Evolutionary conservation across 169 alveolate species (phyloP).

Genomic region (Plasmodium berghei): DNA sequence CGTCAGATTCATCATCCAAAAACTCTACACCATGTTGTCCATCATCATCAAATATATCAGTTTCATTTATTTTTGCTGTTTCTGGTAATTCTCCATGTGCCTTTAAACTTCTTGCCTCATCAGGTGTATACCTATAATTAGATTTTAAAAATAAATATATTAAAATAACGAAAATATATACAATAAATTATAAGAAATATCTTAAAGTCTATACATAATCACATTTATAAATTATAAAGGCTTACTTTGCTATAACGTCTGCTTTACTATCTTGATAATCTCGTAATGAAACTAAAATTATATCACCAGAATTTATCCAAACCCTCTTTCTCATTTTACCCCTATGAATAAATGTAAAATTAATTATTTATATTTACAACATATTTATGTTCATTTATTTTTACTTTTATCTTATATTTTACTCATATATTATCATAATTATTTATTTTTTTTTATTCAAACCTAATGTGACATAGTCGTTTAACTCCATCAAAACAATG

Average conservation of each 20-base stretch:
- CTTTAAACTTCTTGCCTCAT: constrained; percentile 97
- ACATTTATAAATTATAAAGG: neutral
- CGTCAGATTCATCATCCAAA: constrained; percentile 88
- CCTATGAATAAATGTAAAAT: constrained; percentile 53
- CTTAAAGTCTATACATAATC: neutral
- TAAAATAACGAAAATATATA: constrained; percentile 2
- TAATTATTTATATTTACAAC: neutral
- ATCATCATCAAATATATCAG: constrained; percentile 92
- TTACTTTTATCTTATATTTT: neutral
- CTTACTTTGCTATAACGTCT: constrained; percentile 96
- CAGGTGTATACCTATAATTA: constrained; percentile 90
- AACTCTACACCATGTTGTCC: constrained; percentile 91
- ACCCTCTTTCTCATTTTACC: constrained; percentile 98
- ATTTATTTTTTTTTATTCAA: neutral
- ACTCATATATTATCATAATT: neutral
- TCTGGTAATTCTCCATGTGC: constrained; percentile 98
- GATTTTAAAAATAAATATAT: constrained; percentile 4
- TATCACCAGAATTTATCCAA: constrained; percentile 98
- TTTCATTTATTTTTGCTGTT: constrained; percentile 94
- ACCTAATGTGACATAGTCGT: constrained; percentile 97
- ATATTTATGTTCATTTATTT: neutral
- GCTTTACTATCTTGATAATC: constrained; percentile 99
- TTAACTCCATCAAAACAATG: constrained; percentile 97
- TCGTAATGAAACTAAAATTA: constrained; percentile 95
- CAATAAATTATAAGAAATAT: neutral